Conservation (phyloP, 2,329 filamentous ascomycete genomes). For the Pseudomassariella vexata region DNA sequence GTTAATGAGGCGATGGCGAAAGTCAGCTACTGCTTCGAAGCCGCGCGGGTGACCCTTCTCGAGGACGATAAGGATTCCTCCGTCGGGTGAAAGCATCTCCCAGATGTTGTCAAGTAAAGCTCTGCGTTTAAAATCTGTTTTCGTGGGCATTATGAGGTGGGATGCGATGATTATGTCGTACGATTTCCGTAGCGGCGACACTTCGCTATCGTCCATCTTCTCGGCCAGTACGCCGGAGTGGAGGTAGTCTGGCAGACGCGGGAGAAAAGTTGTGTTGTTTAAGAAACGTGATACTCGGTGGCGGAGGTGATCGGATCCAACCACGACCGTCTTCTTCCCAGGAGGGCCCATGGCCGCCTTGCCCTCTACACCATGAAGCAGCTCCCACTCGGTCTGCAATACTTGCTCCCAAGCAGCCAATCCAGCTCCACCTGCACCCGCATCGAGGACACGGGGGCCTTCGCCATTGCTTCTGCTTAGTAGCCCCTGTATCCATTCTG, state of each 20-base stretch:
- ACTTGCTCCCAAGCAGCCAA: slow-evolving; percentile 74
- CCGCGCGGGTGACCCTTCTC: slow-evolving; percentile 90
- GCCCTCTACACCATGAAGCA: slow-evolving; percentile 49
- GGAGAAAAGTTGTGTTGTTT: slow-evolving; percentile 86
- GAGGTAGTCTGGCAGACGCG: slow-evolving; percentile 81
- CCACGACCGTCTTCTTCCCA: slow-evolving; percentile 75
- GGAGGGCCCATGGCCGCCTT: slow-evolving; percentile 39
- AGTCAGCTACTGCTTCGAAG: slow-evolving; percentile 86
- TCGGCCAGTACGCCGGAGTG: slow-evolving; percentile 57
- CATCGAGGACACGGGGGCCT: slow-evolving; percentile 64
- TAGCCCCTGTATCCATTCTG: slow-evolving; percentile 62
- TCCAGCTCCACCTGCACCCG: slow-evolving; percentile 67
- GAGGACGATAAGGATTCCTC: slow-evolving; percentile 78
- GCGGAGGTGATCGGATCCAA: slow-evolving; percentile 69
- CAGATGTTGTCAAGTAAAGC: slow-evolving; percentile 82
- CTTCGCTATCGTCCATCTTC: slow-evolving; percentile 50
- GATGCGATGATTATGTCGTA: slow-evolving; percentile 90
- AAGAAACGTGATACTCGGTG: slow-evolving; percentile 71
- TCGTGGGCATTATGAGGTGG: slow-evolving; percentile 71
- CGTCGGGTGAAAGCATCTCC: slow-evolving; percentile 75
- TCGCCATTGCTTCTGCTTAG: slow-evolving; percentile 50
- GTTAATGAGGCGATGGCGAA: slow-evolving; percentile 71
- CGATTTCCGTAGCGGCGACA: slow-evolving; percentile 60
- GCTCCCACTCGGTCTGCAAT: slow-evolving; percentile 73
- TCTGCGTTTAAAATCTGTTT: slow-evolving; percentile 72